Evolutionary conservation across 805 yeast genomes (phyloP).

Genomic region (Ogataea parapolymorpha): DNA sequence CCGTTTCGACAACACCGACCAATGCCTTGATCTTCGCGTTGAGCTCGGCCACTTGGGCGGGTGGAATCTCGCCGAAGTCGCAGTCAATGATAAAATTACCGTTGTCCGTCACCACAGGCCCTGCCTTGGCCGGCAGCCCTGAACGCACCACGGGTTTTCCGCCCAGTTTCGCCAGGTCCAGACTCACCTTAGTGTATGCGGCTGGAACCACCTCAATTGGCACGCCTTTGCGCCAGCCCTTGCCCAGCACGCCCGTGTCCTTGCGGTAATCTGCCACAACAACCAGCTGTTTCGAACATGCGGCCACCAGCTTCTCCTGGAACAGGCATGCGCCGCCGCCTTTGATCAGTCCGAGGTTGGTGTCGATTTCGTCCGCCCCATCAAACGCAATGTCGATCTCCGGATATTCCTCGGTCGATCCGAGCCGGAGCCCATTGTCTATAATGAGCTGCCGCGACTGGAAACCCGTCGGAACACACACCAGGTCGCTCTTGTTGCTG

Average conservation of each 20-base stretch:
- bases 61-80: slow-evolving; percentile 76
- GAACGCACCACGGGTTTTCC: slow-evolving; percentile 70
- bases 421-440: slow-evolving; percentile 73
- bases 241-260: slow-evolving; percentile 69
- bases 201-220: slow-evolving; percentile 95
- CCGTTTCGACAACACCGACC: slow-evolving; percentile 96
- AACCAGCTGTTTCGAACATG: slow-evolving; percentile 69
- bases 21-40: slow-evolving; percentile 66
- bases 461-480: slow-evolving; percentile 95
- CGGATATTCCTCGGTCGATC: slow-evolving; percentile 80
- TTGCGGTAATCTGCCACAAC: slow-evolving; percentile 93
- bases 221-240: slow-evolving; percentile 82
- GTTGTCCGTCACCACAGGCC: slow-evolving; percentile 95
- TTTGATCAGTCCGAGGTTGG: slow-evolving; percentile 77
- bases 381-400: slow-evolving; percentile 90
- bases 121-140: slow-evolving; percentile 92
- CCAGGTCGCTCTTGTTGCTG: slow-evolving; percentile 48
- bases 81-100: slow-evolving; percentile 92
- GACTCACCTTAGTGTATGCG: slow-evolving; percentile 72
- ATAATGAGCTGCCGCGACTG: slow-evolving; percentile 86
- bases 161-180: slow-evolving; percentile 60
- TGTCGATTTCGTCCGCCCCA: slow-evolving; percentile 97
- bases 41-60: slow-evolving; percentile 42
- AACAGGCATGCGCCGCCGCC: slow-evolving; percentile 99
- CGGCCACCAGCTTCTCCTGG: slow-evolving; percentile 93